phyloP scores from a whole-genome alignment of 768 basidiomycete species.

The Lenzites betulinus region DNA sequence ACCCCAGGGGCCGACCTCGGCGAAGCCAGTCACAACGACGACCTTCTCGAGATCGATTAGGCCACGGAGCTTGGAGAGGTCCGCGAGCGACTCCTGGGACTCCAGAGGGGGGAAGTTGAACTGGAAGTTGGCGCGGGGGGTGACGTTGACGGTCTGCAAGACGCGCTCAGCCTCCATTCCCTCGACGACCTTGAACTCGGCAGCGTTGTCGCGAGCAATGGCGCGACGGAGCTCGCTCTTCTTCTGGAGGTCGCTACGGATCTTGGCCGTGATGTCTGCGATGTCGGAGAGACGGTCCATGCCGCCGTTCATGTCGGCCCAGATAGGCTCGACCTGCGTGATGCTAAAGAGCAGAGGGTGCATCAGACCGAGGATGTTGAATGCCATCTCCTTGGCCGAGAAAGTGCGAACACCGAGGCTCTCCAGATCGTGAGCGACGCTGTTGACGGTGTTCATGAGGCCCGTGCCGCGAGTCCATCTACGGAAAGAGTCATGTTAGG shows the following conservation, averaged over 20 bases:
- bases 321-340: constrained; percentile 98
- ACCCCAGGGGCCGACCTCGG: constrained; percentile 98
- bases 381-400: constrained; percentile 99
- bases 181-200: constrained; percentile 91
- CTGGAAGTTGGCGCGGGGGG: constrained; percentile 97
- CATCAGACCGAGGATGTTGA: constrained; percentile 99
- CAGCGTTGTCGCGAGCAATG: constrained; percentile 89
- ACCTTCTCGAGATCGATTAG: constrained; percentile 96
- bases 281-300: constrained; percentile 98
- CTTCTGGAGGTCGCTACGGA: constrained; percentile 77
- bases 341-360: constrained; percentile 99
- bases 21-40: constrained; percentile 93
- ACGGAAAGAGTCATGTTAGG: constrained; percentile 15
- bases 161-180: constrained; percentile 92
- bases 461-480: constrained; percentile 99
- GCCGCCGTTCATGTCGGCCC: constrained; percentile 98
- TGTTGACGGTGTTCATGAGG: constrained; percentile 94
- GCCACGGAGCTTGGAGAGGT: constrained; percentile 80
- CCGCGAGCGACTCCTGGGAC: constrained; percentile 60
- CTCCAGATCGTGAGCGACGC: constrained; percentile 92
- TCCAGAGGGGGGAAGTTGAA: constrained; percentile 93
- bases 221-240: constrained; percentile 93
- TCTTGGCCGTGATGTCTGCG: constrained; percentile 86
- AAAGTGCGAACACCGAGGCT: constrained; percentile 93
- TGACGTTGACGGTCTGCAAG: constrained; percentile 88